A percentile compares a stretch with the other conserved stretches of the same genome.
Conservation (phyloP, 352 stramenopile species). For the Phytopythium ostracodes region DNA sequence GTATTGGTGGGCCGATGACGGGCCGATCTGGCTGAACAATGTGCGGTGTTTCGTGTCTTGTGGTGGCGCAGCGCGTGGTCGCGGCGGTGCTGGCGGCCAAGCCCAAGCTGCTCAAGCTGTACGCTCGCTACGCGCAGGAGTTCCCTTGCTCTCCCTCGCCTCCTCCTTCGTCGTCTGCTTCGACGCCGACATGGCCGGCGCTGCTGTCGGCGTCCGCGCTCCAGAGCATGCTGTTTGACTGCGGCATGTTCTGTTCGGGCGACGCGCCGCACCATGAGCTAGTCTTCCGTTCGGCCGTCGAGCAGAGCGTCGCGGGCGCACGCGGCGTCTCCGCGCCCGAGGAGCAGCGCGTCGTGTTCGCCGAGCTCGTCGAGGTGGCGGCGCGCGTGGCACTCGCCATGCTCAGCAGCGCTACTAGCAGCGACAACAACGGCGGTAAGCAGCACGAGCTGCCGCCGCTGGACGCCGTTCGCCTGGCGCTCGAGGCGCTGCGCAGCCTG, state of each 20-base stretch:
- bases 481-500: constrained; percentile 66
- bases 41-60: constrained; percentile 13
- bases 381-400: constrained; percentile 59
- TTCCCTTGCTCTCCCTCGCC: constrained; percentile 8
- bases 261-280: constrained; percentile 46
- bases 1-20: background rate
- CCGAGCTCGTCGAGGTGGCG: constrained; percentile 69
- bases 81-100: constrained; percentile 69
- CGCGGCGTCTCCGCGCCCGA: constrained; percentile 27
- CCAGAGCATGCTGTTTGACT: constrained; percentile 72
- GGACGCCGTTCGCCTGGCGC: constrained; percentile 71
- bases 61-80: constrained; percentile 47
- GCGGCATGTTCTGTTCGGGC: constrained; percentile 69
- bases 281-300: constrained; percentile 55
- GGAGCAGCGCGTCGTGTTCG: constrained; percentile 57
- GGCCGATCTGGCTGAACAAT: constrained; percentile 23
- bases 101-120: constrained; percentile 68
- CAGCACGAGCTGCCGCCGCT: constrained; percentile 53
- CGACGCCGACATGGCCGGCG: constrained; percentile 3
- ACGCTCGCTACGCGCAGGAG: constrained; percentile 59
- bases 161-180: constrained; percentile 3
- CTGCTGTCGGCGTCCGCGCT: constrained; percentile 40
- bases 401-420: constrained; percentile 13
- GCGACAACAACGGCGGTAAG: constrained; percentile 8
- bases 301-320: constrained; percentile 59